Percentiles rank a stretch among this genome's conserved stretches.
Evolutionary conservation across 345 rosid species (phyloP).

Genomic region (Cardamine resedifolia): DNA sequence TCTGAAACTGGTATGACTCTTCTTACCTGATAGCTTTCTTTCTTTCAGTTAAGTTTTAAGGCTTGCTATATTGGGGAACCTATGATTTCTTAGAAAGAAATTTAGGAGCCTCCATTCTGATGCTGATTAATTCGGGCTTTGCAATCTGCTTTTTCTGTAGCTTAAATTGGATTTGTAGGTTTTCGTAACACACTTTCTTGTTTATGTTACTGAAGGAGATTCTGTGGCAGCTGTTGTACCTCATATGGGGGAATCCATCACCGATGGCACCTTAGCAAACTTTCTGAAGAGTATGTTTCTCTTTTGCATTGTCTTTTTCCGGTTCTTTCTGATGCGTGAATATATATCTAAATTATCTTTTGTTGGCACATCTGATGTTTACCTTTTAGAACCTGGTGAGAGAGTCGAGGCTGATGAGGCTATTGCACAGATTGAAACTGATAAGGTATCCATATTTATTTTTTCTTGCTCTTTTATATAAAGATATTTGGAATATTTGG

Average conservation of each 20-base stretch:
- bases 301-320: conserved; percentile 9
- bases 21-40: not conserved
- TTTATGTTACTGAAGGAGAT: conserved; percentile 50
- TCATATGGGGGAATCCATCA: conserved; percentile 88
- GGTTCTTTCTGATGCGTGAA: not conserved
- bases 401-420: conserved; percentile 78
- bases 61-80: not conserved
- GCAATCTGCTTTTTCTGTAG: conserved; percentile 1
- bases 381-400: conserved; percentile 78
- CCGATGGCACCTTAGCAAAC: conserved; percentile 77
- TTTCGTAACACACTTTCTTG: conserved; percentile 10
- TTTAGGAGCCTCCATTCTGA: not conserved
- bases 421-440: conserved; percentile 93
- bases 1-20: conserved; percentile 58
- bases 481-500: conserved; percentile 1
- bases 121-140: not conserved
- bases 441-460: conserved; percentile 56
- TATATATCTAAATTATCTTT: conserved; percentile 1
- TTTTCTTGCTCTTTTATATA: not conserved
- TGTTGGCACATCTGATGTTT: not conserved
- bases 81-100: not conserved
- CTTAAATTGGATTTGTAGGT: not conserved
- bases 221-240: conserved; percentile 72
- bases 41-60: not conserved
- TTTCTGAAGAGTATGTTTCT: conserved; percentile 64